phyloP scores from a whole-genome alignment of 768 basidiomycete species.

The Suillus americanus region DNA sequence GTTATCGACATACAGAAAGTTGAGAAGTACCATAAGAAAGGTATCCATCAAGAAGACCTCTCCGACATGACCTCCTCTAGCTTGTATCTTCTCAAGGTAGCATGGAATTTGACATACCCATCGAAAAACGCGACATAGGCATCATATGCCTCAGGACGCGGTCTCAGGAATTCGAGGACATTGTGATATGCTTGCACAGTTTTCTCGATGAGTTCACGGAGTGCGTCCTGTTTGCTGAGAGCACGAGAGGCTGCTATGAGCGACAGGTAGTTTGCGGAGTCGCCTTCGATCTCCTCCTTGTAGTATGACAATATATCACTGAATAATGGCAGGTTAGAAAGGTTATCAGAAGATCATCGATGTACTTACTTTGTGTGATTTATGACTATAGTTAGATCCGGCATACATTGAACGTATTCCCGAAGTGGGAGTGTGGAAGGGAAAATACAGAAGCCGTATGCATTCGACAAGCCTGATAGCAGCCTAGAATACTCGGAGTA shows the following conservation, averaged over 20 bases:
- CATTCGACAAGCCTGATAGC: slow-evolving; percentile 34
- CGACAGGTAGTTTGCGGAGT: slow-evolving; percentile 32
- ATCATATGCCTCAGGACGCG: slow-evolving; percentile 8
- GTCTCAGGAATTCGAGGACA: slow-evolving; percentile 18
- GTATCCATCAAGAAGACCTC: background rate
- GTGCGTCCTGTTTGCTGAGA: slow-evolving; percentile 25
- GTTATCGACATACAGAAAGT: background rate
- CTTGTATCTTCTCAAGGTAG: slow-evolving; percentile 16
- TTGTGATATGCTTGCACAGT: slow-evolving; percentile 18
- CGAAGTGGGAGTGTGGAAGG: slow-evolving; percentile 29
- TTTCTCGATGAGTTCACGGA: slow-evolving; percentile 22
- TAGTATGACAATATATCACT: slow-evolving; percentile 32
- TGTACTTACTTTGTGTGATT: slow-evolving; percentile 37
- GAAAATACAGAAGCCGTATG: slow-evolving; percentile 38
- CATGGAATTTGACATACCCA: slow-evolving; percentile 21
- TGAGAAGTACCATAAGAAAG: background rate
- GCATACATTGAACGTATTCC: slow-evolving; percentile 38
- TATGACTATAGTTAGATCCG: slow-evolving; percentile 34
- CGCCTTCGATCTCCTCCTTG: slow-evolving; percentile 37
- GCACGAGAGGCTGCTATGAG: slow-evolving; percentile 22
- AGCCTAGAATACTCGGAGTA: slow-evolving; percentile 28
- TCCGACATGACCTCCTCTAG: slow-evolving; percentile 13
- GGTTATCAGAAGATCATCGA: background rate
- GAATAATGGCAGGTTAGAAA: background rate
- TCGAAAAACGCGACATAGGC: slow-evolving; percentile 5